These are phyloP conservation scores for Diaporthe helianthi DNA, from an alignment of 2,329 filamentous ascomycete species.

Conservation along the genomic window DNA sequence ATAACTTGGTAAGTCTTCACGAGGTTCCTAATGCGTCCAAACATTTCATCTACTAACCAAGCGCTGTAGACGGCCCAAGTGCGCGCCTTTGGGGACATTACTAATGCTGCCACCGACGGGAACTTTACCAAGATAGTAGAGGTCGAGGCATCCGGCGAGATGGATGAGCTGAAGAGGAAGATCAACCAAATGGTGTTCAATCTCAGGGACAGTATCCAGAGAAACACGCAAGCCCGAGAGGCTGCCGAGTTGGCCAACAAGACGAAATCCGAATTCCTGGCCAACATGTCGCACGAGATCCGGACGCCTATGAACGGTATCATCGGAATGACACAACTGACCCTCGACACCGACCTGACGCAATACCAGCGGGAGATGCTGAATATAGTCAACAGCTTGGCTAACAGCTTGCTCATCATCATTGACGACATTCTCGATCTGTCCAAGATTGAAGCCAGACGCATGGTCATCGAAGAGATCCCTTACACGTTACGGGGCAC, in stretches of 20 bases:
- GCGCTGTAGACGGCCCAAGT: conserved; percentile 86
- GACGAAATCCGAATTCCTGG: conserved; percentile 97
- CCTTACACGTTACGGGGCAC: conserved; percentile 93
- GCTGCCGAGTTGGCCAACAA: conserved; percentile 96
- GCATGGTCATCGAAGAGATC: conserved; percentile 98
- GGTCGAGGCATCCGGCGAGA: conserved; percentile 96
- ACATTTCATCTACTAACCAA: conserved; percentile 41
- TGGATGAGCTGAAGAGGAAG: conserved; percentile 98
- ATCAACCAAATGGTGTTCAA: conserved; percentile 99
- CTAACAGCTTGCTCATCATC: conserved; percentile 94
- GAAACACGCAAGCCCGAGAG: conserved; percentile 94
- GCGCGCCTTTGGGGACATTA: conserved; percentile 96
- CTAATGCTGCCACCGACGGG: conserved; percentile 94
- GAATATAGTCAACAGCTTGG: conserved; percentile 96
- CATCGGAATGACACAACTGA: conserved; percentile 97
- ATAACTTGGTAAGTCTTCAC: conserved; percentile 60
- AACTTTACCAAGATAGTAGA: conserved; percentile 98
- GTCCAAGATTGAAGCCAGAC: conserved; percentile 88
- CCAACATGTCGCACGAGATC: conserved; percentile 99
- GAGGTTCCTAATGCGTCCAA: neutral
- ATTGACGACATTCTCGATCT: conserved; percentile 85
- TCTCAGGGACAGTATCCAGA: conserved; percentile 91
- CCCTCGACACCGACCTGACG: conserved; percentile 91
- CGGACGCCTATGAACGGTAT: conserved; percentile 97
- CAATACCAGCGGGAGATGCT: conserved; percentile 98